Conservation (phyloP, 257 asterid species). For the Petrea volubilis region DNA sequence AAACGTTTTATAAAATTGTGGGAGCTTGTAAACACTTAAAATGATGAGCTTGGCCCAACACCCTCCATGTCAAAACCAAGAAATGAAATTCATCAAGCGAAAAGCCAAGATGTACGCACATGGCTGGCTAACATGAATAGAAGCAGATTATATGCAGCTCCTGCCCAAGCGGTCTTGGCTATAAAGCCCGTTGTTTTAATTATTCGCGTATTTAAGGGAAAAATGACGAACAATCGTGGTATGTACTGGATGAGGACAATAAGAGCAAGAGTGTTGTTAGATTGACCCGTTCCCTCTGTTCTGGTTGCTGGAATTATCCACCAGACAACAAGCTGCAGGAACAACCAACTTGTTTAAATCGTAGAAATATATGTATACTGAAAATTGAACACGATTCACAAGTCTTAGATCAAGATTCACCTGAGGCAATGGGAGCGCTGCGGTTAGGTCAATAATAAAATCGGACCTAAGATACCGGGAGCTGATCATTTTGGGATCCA, state of each 20-base stretch:
- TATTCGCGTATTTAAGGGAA: constrained; percentile 74
- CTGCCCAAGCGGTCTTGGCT: constrained; percentile 98
- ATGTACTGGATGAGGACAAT: constrained; percentile 88
- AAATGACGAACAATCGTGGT: constrained; percentile 72
- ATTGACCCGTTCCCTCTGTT: constrained; percentile 58
- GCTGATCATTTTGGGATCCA: constrained; percentile 69
- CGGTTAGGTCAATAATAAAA: constrained; percentile 74
- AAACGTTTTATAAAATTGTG: too few relatives aligned
- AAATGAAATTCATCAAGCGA: neutral
- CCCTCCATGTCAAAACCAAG: neutral
- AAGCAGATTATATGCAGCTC: constrained; percentile 92
- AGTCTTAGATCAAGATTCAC: constrained; percentile 12
- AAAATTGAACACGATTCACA: too few relatives aligned
- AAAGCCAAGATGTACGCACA: constrained; percentile 36
- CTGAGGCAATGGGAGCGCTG: constrained; percentile 89
- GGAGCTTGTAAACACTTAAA: too few relatives aligned
- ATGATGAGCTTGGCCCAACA: too few relatives aligned
- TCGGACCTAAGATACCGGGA: constrained; percentile 65
- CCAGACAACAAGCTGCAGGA: constrained; percentile 75
- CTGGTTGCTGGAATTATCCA: constrained; percentile 78
- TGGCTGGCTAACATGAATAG: constrained; percentile 92
- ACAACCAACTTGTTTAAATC: neutral
- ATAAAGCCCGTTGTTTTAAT: constrained; percentile 86
- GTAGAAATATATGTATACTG: too few relatives aligned
- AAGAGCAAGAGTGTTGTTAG: constrained; percentile 82